A percentile compares a stretch with the other conserved stretches of the same genome.
These are phyloP conservation scores for Colletotrichum sp. DNA, from an alignment of 2,329 filamentous ascomycete genomes.

Conservation along the genomic window DNA sequence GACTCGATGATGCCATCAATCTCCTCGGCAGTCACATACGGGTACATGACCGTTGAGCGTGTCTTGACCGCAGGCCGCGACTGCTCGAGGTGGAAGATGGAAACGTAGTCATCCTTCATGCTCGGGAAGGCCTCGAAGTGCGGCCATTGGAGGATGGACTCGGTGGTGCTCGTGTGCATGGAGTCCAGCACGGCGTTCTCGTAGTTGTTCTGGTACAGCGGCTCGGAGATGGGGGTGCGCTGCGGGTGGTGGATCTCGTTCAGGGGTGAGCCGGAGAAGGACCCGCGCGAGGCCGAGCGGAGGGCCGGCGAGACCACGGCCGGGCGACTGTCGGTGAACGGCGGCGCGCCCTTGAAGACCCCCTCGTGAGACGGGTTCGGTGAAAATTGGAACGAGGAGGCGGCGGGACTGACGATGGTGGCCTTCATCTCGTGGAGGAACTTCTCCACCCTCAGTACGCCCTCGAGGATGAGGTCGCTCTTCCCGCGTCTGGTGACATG, in stretches of 20 bases:
- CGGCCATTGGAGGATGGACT: constrained; percentile 56
- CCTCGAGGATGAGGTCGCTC: constrained; percentile 56
- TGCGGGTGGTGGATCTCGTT: constrained; percentile 24
- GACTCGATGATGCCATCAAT: constrained; percentile 44
- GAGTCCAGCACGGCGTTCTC: constrained; percentile 55
- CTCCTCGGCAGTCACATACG: constrained; percentile 46
- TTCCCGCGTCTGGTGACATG: constrained; percentile 46
- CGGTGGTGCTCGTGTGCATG: constrained; percentile 55
- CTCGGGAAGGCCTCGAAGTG: constrained; percentile 51
- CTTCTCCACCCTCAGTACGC: constrained; percentile 52
- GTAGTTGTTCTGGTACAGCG: constrained; percentile 30
- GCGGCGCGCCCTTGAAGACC: constrained; percentile 1
- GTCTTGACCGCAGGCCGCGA: constrained; percentile 40
- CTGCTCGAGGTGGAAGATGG: constrained; percentile 55
- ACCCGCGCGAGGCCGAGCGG: constrained; percentile 28
- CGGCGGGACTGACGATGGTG: constrained; percentile 37
- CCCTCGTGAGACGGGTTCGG: constrained; percentile 12
- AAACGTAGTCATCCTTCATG: constrained; percentile 45
- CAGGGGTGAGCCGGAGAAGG: constrained; percentile 24
- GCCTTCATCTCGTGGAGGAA: constrained; percentile 49
- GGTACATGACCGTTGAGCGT: constrained; percentile 40
- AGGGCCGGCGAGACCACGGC: constrained; percentile 22
- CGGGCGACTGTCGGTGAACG: constrained; percentile 7
- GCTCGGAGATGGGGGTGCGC: constrained; percentile 25
- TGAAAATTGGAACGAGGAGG: constrained; percentile 7